These are phyloP conservation scores for Sordariomycetes sp. DNA, from an alignment of 2,329 filamentous ascomycete species.

Conservation along the genomic window DNA sequence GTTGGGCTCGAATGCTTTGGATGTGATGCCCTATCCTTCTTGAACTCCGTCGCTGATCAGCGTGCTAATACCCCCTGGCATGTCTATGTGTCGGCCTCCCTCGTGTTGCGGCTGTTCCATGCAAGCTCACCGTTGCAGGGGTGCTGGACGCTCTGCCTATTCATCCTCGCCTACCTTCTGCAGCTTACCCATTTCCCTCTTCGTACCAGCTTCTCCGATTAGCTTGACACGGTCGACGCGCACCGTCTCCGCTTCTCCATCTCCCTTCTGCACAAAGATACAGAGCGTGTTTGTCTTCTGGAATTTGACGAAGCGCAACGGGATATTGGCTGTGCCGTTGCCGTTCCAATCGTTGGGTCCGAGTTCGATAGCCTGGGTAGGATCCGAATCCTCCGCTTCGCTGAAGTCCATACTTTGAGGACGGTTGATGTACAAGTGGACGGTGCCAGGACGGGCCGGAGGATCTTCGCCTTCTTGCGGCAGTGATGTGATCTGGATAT, in stretches of 20 bases:
- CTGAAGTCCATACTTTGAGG: constrained; percentile 89
- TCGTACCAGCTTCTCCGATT: constrained; percentile 84
- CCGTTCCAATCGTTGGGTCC: constrained; percentile 71
- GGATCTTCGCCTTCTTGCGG: constrained; percentile 61
- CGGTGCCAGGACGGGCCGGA: constrained; percentile 70
- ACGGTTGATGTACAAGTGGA: constrained; percentile 82
- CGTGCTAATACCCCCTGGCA: too few relatives aligned
- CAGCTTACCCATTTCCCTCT: constrained; percentile 86
- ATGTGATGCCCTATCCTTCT: too few relatives aligned
- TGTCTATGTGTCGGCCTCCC: too few relatives aligned
- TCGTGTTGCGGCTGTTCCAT: too few relatives aligned
- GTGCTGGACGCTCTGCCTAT: constrained; percentile 25
- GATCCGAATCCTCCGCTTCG: constrained; percentile 78
- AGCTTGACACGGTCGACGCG: constrained; percentile 71
- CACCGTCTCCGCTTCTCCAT: constrained; percentile 75
- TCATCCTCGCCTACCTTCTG: constrained; percentile 84
- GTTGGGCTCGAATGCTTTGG: too few relatives aligned
- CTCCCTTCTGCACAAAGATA: constrained; percentile 80
- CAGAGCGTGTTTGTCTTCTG: constrained; percentile 85
- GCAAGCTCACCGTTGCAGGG: neutral
- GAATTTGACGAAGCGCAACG: constrained; percentile 90
- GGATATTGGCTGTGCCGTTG: constrained; percentile 62
- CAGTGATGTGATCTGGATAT: constrained; percentile 69
- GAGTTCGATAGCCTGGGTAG: constrained; percentile 73
- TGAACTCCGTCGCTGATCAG: too few relatives aligned